phyloP scores from a whole-genome alignment of 176 grass and related monocot genomes.

The Tuctoria greenei region DNA sequence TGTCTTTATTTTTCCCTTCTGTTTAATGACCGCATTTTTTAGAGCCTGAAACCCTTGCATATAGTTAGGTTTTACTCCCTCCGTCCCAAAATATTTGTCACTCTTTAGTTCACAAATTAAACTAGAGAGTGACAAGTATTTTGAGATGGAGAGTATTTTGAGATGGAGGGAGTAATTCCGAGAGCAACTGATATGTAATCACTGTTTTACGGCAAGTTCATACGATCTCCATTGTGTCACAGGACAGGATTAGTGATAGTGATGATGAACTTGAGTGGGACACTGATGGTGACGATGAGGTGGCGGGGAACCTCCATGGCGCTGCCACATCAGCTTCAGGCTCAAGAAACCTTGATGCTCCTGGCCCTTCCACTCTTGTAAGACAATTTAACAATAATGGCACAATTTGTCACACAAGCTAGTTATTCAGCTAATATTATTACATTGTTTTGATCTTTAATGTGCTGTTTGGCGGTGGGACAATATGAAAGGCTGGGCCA shows the following conservation, averaged over 20 bases:
- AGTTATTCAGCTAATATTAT: neutral
- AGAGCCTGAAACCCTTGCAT: too few species aligned
- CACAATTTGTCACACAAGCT: neutral
- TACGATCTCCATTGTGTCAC: neutral
- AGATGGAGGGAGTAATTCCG: too few species aligned
- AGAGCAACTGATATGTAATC: too few species aligned
- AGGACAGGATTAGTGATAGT: conserved; percentile 47
- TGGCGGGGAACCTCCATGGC: neutral
- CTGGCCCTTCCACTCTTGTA: neutral
- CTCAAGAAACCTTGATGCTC: conserved; percentile 18
- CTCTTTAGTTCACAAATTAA: too few species aligned
- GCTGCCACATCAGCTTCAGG: neutral
- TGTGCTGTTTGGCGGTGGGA: conserved; percentile 24
- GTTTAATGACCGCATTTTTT: too few species aligned
- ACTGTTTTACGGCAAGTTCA: too few species aligned
- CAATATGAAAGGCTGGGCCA: conserved; percentile 29
- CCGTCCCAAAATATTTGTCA: too few species aligned
- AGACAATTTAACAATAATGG: conserved; percentile 17
- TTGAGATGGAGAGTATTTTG: too few species aligned
- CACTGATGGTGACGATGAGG: conserved; percentile 31
- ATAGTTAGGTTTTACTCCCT: too few species aligned
- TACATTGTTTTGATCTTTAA: conserved; percentile 21
- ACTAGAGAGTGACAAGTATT: too few species aligned
- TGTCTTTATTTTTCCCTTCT: too few species aligned
- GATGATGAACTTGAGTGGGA: conserved; percentile 45